phyloP scores from a whole-genome alignment of 345 rosid species.

The Lumnitzera racemosa region DNA sequence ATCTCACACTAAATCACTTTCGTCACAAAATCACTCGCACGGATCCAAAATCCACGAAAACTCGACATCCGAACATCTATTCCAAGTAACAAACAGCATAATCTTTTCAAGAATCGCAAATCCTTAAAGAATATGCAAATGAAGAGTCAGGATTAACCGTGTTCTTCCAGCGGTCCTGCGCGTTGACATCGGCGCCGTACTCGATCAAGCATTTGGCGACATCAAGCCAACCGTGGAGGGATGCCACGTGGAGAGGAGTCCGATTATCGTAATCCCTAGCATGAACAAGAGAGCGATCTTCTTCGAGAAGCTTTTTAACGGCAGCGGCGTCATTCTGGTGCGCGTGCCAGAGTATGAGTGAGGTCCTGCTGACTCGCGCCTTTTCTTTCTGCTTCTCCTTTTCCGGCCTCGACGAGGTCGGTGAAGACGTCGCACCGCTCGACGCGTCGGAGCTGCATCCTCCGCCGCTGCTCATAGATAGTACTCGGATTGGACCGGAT shows the following conservation, averaged over 20 bases:
- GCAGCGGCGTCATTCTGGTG: slow-evolving; percentile 89
- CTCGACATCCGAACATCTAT: too few relatives aligned
- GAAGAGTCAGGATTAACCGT: slow-evolving; percentile 33
- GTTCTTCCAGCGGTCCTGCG: slow-evolving; percentile 99
- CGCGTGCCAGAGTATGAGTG: slow-evolving; percentile 94
- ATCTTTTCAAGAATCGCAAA: background rate
- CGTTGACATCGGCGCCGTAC: slow-evolving; percentile 94
- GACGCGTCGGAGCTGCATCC: slow-evolving; percentile 32
- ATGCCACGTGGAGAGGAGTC: slow-evolving; percentile 93
- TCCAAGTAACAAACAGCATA: too few relatives aligned
- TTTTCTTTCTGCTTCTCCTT: slow-evolving; percentile 83
- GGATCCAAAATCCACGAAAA: too few relatives aligned
- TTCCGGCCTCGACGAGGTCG: slow-evolving; percentile 20
- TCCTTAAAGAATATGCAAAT: background rate
- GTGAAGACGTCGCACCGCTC: slow-evolving; percentile 8
- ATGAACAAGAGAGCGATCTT: slow-evolving; percentile 71
- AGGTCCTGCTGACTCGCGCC: slow-evolving; percentile 96
- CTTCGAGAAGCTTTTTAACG: slow-evolving; percentile 87
- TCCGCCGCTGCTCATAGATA: slow-evolving; percentile 10
- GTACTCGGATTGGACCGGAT: slow-evolving; percentile 9
- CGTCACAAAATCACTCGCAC: too few relatives aligned
- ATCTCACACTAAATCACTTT: too few relatives aligned
- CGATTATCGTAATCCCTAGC: slow-evolving; percentile 93
- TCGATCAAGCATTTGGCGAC: slow-evolving; percentile 84
- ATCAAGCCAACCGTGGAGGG: slow-evolving; percentile 93